Percentiles rank a stretch among this genome's conserved stretches.
These are phyloP conservation scores for Craspedostauros australis DNA, from an alignment of 108 stramenopile species.

Conservation along the genomic window DNA sequence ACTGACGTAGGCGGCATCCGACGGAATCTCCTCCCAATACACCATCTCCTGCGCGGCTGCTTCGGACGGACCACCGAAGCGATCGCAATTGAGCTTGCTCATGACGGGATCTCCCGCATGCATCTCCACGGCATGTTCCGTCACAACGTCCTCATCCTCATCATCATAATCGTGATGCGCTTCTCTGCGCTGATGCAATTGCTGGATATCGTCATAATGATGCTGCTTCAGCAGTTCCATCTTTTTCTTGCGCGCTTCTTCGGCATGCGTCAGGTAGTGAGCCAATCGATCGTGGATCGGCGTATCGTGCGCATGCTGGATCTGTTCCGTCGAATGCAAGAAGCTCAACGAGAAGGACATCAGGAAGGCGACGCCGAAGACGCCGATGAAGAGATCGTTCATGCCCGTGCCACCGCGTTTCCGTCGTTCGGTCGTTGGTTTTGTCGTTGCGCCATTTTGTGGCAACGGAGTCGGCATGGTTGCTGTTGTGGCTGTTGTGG, in stretches of 20 bases:
- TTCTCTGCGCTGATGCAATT: no score
- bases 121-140: no score
- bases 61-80: constrained; percentile 33
- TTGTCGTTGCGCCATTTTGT: no score
- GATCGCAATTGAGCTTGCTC: constrained; percentile 35
- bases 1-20: constrained; percentile 46
- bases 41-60: constrained; percentile 64
- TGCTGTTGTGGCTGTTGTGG: no score
- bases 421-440: neutral
- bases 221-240: no score
- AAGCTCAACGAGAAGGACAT: constrained; percentile 13
- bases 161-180: no score
- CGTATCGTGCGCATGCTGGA: constrained; percentile 2
- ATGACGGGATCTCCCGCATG: no score
- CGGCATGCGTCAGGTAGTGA: no score
- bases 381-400: constrained; percentile 21
- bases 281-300: constrained; percentile 1
- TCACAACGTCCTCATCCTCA: no score
- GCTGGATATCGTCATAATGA: no score
- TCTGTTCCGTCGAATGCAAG: constrained; percentile 12
- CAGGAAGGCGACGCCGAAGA: constrained; percentile 22
- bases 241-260: no score
- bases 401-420: constrained; percentile 11
- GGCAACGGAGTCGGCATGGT: no score
- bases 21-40: constrained; percentile 76